Conservation (phyloP, 1,139 yeast genomes). For the Yarrowia galli region DNA sequence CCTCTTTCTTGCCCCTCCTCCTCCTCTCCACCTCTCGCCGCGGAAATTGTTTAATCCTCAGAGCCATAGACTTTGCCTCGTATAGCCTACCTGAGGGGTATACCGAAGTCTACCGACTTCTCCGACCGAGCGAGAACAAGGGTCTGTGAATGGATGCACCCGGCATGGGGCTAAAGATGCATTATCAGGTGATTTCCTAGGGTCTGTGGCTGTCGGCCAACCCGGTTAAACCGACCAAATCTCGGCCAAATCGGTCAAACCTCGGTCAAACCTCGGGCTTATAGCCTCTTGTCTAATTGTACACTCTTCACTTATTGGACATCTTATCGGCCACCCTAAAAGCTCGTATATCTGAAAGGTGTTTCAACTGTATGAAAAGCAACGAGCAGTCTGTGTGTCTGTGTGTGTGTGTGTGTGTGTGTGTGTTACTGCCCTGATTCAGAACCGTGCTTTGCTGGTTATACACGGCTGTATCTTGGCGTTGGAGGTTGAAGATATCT, state of each 20-base stretch:
- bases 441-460: background rate
- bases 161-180: background rate
- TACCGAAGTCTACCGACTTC: background rate
- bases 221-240: too few species aligned
- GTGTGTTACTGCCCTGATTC: constrained; percentile 6
- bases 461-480: constrained; percentile 6
- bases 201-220: too few species aligned
- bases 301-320: too few species aligned
- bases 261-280: background rate
- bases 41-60: too few species aligned
- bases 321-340: background rate
- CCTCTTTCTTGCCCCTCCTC: background rate
- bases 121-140: background rate
- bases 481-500: background rate
- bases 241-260: too few species aligned
- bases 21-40: too few species aligned
- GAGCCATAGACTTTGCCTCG: constrained; percentile 3
- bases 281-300: background rate
- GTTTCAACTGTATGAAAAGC: constrained; percentile 16
- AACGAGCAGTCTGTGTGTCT: background rate
- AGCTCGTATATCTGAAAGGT: constrained; percentile 17
- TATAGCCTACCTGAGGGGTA: constrained; percentile 25
- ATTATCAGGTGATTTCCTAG: background rate
- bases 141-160: background rate
- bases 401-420: too few species aligned